Evolutionary conservation across 1,139 yeast species (phyloP), one percentile per base, ranked within the genome.

Genomic region (Yamadazyma diospyri): DNA sequence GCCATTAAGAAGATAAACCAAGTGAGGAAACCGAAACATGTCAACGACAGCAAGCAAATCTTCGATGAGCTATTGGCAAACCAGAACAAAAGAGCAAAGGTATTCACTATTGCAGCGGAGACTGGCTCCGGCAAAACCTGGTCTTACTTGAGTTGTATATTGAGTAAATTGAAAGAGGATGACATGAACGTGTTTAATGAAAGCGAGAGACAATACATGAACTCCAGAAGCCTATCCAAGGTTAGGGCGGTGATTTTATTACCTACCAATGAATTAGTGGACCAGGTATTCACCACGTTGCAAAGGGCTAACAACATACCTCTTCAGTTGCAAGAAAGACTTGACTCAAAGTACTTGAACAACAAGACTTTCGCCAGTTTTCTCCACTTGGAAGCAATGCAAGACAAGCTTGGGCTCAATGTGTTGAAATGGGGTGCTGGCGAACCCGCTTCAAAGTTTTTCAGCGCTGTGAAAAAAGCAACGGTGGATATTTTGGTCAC

Each of bases 81-180:
- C 36, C 66, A 63, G 40, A 37, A 38, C 18, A 57, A 54, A 12
- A 65, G 70, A 38, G 57, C 78, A 27, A 79, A 79, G 45, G 72
- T 82, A 0, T 87, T 78, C 60, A 78, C 94, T 3, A 57, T 92
- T 37, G 97, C 97, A 2, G 96, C 97, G 2, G 97, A 92, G 53
- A 92, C 98, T 0, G 98, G 97, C 0, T 82, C 95, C 0, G 97
- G 98, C 6, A 92, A 92, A 55, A 92, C 98, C 0, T 78, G 95
- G 78, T 88, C 97, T 0, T 92, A 89, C 51, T 55, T 89, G 39
- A 77, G 85, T 0, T 88, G 95, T 0, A 45, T 89, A 24, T 47
- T 89, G 32, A 82, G 87, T 34, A 77, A 75, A 43, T 61, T 86
- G 47, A 77, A 72, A 45, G 79, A 81, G 41, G 78, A 75, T 37